Percentiles rank a stretch among this genome's conserved stretches.
Evolutionary conservation across 495 filamentous ascomycete species (phyloP).

Genomic region (Talaromyces ruber): DNA sequence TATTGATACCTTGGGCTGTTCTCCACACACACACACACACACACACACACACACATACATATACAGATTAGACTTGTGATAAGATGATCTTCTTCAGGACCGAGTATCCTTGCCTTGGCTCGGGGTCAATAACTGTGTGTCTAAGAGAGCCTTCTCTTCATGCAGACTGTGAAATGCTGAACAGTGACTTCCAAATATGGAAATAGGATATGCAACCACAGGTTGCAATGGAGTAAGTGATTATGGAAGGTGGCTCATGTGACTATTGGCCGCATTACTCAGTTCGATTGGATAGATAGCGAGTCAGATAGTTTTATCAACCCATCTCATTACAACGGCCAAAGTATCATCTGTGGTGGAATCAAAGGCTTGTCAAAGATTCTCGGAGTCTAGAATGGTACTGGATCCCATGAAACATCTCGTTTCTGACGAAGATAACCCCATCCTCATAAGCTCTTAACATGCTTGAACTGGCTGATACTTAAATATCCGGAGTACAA

Average conservation of each 20-base stretch:
- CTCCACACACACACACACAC: background rate
- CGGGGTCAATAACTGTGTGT: background rate
- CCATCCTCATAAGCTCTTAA: background rate
- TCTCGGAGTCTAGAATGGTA: background rate
- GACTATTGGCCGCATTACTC: background rate
- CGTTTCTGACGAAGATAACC: background rate
- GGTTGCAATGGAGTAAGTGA: background rate
- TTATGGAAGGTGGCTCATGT: background rate
- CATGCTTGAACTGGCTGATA: background rate
- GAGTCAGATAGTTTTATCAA: background rate
- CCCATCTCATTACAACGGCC: background rate
- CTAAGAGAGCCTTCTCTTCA: background rate
- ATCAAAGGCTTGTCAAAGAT: background rate
- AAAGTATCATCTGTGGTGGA: background rate
- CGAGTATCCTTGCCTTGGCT: background rate
- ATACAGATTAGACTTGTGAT: background rate
- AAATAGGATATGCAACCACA: background rate
- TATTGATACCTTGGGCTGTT: background rate
- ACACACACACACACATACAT: background rate
- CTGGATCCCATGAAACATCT: background rate
- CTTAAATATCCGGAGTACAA: background rate
- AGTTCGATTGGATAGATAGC: background rate
- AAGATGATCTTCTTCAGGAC: background rate
- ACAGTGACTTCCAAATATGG: background rate
- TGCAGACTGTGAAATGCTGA: background rate